phyloP scores from a whole-genome alignment of 1,139 yeast species.

The Candida freyschussii region DNA sequence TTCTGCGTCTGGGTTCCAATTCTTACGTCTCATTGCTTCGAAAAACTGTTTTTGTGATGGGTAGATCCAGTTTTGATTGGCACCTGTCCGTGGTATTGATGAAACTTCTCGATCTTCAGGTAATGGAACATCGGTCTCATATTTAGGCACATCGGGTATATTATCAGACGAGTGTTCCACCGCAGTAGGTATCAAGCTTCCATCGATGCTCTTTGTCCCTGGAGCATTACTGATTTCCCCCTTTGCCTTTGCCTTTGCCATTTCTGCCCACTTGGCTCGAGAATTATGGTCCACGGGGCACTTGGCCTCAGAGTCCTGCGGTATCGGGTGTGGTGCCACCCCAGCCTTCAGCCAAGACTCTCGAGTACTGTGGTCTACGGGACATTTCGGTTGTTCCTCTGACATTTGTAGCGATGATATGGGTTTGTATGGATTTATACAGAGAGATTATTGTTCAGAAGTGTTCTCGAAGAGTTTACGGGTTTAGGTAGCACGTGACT shows the following conservation, averaged over 20 bases:
- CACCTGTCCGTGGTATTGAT: conserved; percentile 76
- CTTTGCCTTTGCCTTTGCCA: conserved; percentile 20
- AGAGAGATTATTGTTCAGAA: no score
- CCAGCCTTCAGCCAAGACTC: background rate
- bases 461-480: no score
- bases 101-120: conserved; percentile 74
- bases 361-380: conserved; percentile 10
- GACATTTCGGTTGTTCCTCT: conserved; percentile 12
- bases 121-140: conserved; percentile 35
- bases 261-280: conserved; percentile 52
- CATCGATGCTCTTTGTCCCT: conserved; percentile 33
- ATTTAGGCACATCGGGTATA: conserved; percentile 28
- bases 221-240: no score
- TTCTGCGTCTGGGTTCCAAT: conserved; percentile 74
- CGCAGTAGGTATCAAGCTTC: conserved; percentile 26
- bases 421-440: no score
- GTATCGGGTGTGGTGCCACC: conserved; percentile 10
- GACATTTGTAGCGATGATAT: conserved; percentile 3
- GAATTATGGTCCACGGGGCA: conserved; percentile 71
- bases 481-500: no score
- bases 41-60: conserved; percentile 94
- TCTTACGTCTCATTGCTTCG: conserved; percentile 89
- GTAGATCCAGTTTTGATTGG: conserved; percentile 75
- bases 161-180: conserved; percentile 39
- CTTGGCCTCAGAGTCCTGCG: conserved; percentile 29